Evolutionary conservation across 805 yeast genomes (phyloP).

Genomic region (Kodamaea nitidulidarum): DNA sequence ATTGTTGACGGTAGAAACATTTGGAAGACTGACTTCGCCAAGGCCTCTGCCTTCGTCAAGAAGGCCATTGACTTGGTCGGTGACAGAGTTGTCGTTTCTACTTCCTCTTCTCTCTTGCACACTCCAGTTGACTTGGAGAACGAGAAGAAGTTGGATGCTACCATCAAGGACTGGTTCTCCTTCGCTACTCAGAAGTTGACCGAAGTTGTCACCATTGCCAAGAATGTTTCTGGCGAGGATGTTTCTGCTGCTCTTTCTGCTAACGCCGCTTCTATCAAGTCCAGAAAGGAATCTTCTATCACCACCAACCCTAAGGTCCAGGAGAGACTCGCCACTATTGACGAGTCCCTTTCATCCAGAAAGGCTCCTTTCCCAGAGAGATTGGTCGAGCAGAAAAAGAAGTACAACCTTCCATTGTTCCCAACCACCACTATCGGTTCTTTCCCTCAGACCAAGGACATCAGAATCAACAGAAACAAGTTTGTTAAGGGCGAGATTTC

Average conservation of each 20-base stretch:
- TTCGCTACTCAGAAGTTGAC: slow-evolving; percentile 94
- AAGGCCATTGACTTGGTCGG: slow-evolving; percentile 84
- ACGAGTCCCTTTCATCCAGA: slow-evolving; percentile 78
- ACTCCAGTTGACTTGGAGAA: slow-evolving; percentile 94
- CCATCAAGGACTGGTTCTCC: slow-evolving; percentile 96
- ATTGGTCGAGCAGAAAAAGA: slow-evolving; percentile 78
- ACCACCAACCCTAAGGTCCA: slow-evolving; percentile 91
- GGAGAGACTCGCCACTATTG: slow-evolving; percentile 75
- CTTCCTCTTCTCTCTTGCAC: slow-evolving; percentile 96
- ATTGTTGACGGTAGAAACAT: slow-evolving; percentile 98
- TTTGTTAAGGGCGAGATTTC: slow-evolving; percentile 94
- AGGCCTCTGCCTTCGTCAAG: slow-evolving; percentile 77
- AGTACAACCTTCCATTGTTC: slow-evolving; percentile 94
- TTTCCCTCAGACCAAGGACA: slow-evolving; percentile 99
- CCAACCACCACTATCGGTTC: slow-evolving; percentile 99
- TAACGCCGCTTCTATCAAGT: slow-evolving; percentile 78
- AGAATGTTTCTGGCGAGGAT: slow-evolving; percentile 78
- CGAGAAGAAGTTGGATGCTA: slow-evolving; percentile 88
- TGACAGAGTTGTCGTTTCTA: slow-evolving; percentile 80
- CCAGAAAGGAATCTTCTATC: slow-evolving; percentile 82
- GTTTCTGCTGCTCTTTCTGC: slow-evolving; percentile 76
- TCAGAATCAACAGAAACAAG: slow-evolving; percentile 97
- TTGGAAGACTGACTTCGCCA: slow-evolving; percentile 95
- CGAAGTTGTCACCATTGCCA: slow-evolving; percentile 90
- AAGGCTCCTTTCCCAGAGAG: slow-evolving; percentile 81